Conservation (phyloP, 106 monocot species). For the Chionographis japonica region DNA sequence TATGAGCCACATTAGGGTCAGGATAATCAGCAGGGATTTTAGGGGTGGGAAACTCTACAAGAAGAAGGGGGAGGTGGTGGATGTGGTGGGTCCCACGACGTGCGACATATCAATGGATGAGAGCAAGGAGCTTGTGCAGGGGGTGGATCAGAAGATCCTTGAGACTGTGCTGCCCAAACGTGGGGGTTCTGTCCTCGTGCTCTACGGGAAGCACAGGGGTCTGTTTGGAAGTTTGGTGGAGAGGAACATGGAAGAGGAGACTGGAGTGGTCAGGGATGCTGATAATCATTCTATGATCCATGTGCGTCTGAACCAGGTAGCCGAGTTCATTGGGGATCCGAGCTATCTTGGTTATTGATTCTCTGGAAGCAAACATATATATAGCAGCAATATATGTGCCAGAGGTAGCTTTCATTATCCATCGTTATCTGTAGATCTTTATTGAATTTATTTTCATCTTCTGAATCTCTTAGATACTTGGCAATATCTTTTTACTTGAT, state of each 20-base stretch:
- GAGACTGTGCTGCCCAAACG: constrained; percentile 82
- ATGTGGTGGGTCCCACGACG: constrained; percentile 73
- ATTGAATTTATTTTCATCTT: too few relatives aligned
- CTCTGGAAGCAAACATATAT: too few relatives aligned
- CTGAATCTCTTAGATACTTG: too few relatives aligned
- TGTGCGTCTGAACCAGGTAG: constrained; percentile 77
- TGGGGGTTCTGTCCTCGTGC: constrained; percentile 75
- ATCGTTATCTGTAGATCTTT: too few relatives aligned
- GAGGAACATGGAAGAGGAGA: constrained; percentile 67
- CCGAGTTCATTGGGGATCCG: constrained; percentile 86
- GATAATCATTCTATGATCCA: constrained; percentile 71
- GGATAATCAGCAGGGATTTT: constrained; percentile 69
- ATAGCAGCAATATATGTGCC: too few relatives aligned
- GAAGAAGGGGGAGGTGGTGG: constrained; percentile 85
- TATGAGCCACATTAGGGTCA: constrained; percentile 85
- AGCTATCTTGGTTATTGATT: constrained; percentile 62
- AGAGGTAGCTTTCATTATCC: too few relatives aligned
- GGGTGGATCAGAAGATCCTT: constrained; percentile 77
- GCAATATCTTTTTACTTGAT: too few relatives aligned
- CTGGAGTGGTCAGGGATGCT: constrained; percentile 65
- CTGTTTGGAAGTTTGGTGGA: constrained; percentile 73
- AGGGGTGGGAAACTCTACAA: constrained; percentile 62
- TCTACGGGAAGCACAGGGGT: constrained; percentile 82
- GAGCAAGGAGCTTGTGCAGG: constrained; percentile 59
- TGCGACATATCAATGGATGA: constrained; percentile 90